Conservation (phyloP, 2,329 filamentous ascomycete species). For the Alternaria ethzedia region DNA sequence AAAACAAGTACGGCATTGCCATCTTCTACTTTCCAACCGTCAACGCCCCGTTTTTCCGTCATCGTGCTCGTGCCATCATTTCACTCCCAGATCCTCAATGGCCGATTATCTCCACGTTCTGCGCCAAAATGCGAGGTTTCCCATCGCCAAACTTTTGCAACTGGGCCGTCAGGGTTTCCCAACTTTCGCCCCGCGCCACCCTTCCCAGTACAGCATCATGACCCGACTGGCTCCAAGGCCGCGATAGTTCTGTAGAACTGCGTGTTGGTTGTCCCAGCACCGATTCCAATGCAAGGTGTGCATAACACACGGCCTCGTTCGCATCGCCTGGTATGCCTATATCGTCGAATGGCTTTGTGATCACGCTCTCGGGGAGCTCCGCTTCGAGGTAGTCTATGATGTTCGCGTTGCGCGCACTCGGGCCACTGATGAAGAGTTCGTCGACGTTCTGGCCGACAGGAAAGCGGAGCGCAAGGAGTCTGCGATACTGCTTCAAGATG, state of each 20-base stretch:
- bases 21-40: not conserved
- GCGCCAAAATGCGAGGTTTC: conserved; percentile 1
- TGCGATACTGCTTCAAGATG: conserved; percentile 59
- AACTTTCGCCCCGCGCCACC: conserved; percentile 20
- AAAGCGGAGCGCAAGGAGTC: conserved; percentile 53
- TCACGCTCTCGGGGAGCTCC: conserved; percentile 56
- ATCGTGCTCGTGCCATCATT: not conserved
- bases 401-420: conserved; percentile 64
- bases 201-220: conserved; percentile 9
- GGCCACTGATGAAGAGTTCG: conserved; percentile 68
- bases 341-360: conserved; percentile 62
- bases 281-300: conserved; percentile 67
- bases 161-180: conserved; percentile 14
- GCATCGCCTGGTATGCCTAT: conserved; percentile 63
- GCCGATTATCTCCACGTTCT: conserved; percentile 10
- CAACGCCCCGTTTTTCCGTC: not conserved
- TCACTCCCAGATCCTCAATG: not conserved
- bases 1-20: not conserved
- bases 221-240: not conserved
- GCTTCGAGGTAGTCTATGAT: conserved; percentile 61
- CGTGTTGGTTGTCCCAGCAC: conserved; percentile 18
- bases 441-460: conserved; percentile 50
- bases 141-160: conserved; percentile 23
- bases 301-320: conserved; percentile 67
- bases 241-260: not conserved